Evolutionary conservation across 371 early-diverging fungal species (phyloP), one percentile per base, ranked within the genome.

Genomic region (Mortierella sp.): DNA sequence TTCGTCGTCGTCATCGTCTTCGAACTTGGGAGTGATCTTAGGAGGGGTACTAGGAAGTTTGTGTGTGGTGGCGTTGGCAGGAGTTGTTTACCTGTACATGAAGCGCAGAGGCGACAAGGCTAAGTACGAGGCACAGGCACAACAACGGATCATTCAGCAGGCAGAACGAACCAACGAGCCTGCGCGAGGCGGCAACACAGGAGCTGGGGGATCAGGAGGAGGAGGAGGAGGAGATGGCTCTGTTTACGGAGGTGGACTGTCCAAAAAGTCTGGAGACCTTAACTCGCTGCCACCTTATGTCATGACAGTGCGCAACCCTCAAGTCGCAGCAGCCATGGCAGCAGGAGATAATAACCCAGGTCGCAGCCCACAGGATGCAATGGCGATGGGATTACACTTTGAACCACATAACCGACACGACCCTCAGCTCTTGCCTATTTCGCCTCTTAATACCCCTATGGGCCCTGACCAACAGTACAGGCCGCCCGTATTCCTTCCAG

Each of bases 1-100:
- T 24, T 21, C 65, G 31, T 38, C 70, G 13, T 68, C 68, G 7
- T 71, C 65, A 34, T 50, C 52, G 2, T 50, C 73, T 0, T 54
- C 74, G 3, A 74, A 79, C 6, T 4, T 74, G 38, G 75, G 42
- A 9, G 79, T 2, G 26, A 74, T 79, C 38, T 57, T 80, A 4
- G 80, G 80, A 8, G 80, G 76, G 1, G 70, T 44, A 3, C 55
- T 76, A 42, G 80, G 80, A 5, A 52, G 60, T 11, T 21, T 80
- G 42, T 50, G 57, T 8, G 65, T 71, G 11, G 16, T 76, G 19
- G 57, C 76, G 0, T 0, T 76, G 16, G 60, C 75, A 21, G 73
- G 54, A 13, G 11, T 60, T 1, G 24, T 76, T 10, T 72, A 71
- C 52, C 13, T 80, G 13, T 76, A 63, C 63, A 70, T 47, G 80